Conservation (phyloP, 164 flowering plant species). For the Dillenia turbinata region DNA sequence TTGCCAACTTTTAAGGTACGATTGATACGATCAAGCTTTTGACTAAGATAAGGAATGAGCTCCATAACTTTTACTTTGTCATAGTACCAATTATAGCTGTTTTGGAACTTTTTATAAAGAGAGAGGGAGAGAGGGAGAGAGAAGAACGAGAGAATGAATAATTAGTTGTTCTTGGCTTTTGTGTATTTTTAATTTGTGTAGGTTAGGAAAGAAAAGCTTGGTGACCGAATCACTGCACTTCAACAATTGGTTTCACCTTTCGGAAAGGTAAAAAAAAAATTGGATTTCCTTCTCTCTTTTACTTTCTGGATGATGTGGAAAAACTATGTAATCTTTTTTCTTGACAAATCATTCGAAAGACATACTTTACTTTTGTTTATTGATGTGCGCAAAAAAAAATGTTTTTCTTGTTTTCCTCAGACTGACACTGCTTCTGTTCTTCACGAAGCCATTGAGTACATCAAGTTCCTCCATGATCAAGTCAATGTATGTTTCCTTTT, state of each 20-base stretch:
- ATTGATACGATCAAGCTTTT: slow-evolving; percentile 3
- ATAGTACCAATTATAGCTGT: too few species aligned
- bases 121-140: neutral
- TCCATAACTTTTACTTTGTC: neutral
- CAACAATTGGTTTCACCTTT: slow-evolving; percentile 83
- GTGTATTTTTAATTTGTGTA: slow-evolving; percentile 5
- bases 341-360: too few species aligned
- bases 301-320: neutral
- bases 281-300: slow-evolving; percentile 15
- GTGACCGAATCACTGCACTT: slow-evolving; percentile 72
- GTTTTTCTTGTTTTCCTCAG: slow-evolving; percentile 24
- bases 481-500: slow-evolving; percentile 48
- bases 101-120: too few species aligned
- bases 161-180: neutral
- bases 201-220: slow-evolving; percentile 75
- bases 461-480: slow-evolving; percentile 80
- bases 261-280: slow-evolving; percentile 57
- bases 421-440: slow-evolving; percentile 85
- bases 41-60: neutral
- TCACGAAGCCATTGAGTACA: slow-evolving; percentile 73
- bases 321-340: too few species aligned
- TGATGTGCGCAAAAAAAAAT: neutral
- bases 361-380: neutral
- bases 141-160: neutral
- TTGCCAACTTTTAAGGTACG: slow-evolving; percentile 75